Conservation (phyloP, 2,329 filamentous ascomycete genomes). For the Monosporascus cannonballus region DNA sequence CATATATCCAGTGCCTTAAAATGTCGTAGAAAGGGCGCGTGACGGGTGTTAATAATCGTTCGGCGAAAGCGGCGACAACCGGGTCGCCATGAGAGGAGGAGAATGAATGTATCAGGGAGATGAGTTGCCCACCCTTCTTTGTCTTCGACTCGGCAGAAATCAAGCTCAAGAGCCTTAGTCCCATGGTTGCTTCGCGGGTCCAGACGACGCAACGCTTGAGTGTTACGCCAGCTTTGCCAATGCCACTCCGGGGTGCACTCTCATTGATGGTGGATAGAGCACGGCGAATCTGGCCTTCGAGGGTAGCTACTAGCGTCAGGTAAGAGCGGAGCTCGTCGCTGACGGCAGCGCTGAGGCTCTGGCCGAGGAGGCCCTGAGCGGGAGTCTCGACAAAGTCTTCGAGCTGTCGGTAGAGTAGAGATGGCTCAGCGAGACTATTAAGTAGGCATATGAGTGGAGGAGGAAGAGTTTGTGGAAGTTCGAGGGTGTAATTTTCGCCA, state of each 20-base stretch:
- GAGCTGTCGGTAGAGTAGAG: conserved; percentile 79
- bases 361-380: conserved; percentile 78
- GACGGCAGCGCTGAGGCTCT: conserved; percentile 86
- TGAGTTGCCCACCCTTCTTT: conserved; percentile 81
- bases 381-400: conserved; percentile 75
- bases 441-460: conserved; percentile 80
- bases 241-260: conserved; percentile 57
- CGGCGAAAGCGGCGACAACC: conserved; percentile 87
- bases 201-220: conserved; percentile 93
- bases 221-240: conserved; percentile 85
- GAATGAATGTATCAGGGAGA: conserved; percentile 88
- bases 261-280: conserved; percentile 72
- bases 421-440: conserved; percentile 86
- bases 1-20: conserved; percentile 94
- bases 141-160: conserved; percentile 88
- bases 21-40: conserved; percentile 96
- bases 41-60: conserved; percentile 78
- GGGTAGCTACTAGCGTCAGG: conserved; percentile 79
- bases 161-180: conserved; percentile 82
- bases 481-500: conserved; percentile 59
- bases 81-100: conserved; percentile 93
- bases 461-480: conserved; percentile 72
- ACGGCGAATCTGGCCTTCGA: conserved; percentile 86
- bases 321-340: conserved; percentile 82
- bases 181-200: conserved; percentile 96